Evolutionary conservation across 768 basidiomycete species (phyloP), one percentile per base, ranked within the genome.

Genomic region (Xanthoconium stramineum): DNA sequence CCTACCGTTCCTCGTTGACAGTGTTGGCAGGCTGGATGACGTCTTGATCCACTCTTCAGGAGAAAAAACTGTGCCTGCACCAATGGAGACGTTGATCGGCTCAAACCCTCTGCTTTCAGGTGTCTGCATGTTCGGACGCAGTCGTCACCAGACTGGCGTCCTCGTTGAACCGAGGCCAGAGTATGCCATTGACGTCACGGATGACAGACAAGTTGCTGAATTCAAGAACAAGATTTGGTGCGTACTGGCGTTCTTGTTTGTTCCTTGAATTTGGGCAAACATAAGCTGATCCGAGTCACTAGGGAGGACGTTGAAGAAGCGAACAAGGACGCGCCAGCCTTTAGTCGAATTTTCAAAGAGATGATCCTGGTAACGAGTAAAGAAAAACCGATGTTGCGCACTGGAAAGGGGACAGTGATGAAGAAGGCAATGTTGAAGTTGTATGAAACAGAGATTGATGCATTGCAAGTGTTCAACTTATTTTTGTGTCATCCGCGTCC

Each of bases 331-430:
- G 72, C 74, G 0, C 78, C 79, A 0, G 54, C 70, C 0, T 78
- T 74, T 46, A 78, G 76, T 52, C 68, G 74, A n/a, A 71, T 80
- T 13, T 80, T 77, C 66, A 78, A 78, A 58, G 78, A 83, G 60
- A 79, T 83, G 78, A 78, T 83, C 37, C 42, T 82, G 30, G 63
- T 81, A 15, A 70, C 80, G 0, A 65, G 70, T 3, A 61, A 74
- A 28, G 69, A 66, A 0, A 78, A 78, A 53, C 80, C 78, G 1
- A 67, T 83, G 40, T 66, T 74, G n/a, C 75, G 75, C 20, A 67
- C 78, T 1, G 74, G 68, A 1, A 83, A 82, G 59, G 79, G 79
- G 3, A 78, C 80, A 1, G 72, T 80, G 5, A 68, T 69, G 40
- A 74, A 76, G 47, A 77, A 76, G 53, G 73, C 71, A 6, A 71